Evolutionary conservation across 495 filamentous ascomycete species (phyloP), one percentile per base, ranked within the genome.

Genomic region (Daldinia caldariorum): DNA sequence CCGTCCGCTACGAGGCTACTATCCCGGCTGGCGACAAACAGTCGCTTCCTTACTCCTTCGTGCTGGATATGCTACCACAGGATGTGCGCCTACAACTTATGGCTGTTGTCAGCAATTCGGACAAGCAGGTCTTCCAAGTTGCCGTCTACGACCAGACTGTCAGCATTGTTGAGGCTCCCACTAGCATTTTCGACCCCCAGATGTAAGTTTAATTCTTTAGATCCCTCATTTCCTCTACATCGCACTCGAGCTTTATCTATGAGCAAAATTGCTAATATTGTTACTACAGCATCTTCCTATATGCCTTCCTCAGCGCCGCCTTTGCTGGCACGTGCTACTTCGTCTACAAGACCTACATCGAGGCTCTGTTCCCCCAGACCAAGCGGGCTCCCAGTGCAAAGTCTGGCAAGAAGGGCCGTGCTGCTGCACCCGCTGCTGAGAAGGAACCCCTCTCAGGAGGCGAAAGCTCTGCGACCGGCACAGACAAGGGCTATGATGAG

Each of bases 301-400:
- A 98, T 84, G 88, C 97, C 79, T 88, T 98, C 85, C 93, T 99
- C 70, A 80, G 88, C 61, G 88, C 86, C 62, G 87, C 83, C 75
- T 94, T 97, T 77, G 87, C 77, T 70, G 93, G 90, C 61, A 92
- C 90, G 45, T 83, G 89, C 79, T 97, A 95, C 88, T 97, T 97
- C 79, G 94, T 97, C 82, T 99, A 99, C 86, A 95, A 89, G 79
- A 97, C 94, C 76, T 98, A 94, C 92, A 88, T 99, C 81, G 91
- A 93, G 55, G 89, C 93, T n/a, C 89, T 98, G 75, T 97, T 97
- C 88, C 95, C 95, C 31, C 93, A 97, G 84, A 89, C 93, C 80
- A 89, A 88, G 77, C 89, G 90, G 70, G 85, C 90, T 75, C 85
- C 83, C 69, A 81, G 87, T 20, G 76, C 83, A 54, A 83, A 82